Base-by-base conservation (phyloP, 148 eudicot genomes). In the Heliosperma pusillum region DNA sequence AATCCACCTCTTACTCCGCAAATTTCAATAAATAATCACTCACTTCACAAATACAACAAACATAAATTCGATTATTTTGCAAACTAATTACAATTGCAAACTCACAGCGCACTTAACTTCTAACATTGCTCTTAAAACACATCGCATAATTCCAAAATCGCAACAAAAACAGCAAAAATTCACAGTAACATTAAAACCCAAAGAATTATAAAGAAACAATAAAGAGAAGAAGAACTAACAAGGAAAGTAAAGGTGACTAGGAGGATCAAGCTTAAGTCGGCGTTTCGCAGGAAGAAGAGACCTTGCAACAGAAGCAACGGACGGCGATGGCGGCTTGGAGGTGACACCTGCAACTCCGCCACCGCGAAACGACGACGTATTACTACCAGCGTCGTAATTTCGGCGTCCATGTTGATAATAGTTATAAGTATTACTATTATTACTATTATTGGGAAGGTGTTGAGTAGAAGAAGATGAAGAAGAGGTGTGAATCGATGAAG, bases 211-310 rank as follows among this genome's bases (percentile, higher is more conserved):
- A 59, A 59, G 27, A n/a, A 26, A 21, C 9, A 11, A 10, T 5
- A 26, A 2, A 11, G 20, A 45, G 22, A 1, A 1, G 21, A 53
- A 56, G 1, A 33, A 76, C 87, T 55, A 65, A 93, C 98, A 85
- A 9, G 96, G 92, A 74, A 93, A 93, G 79, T 83, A 89, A n/a
- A 93, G 90, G 44, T 87, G 84, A 67, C 60, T 85, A 8, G 96
- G 78, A n/a, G 98, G 98, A 88, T 93, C 98, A 67, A 93, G 88
- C 55, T 82, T 82, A 40, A 93, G 86, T 0, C 98, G 85, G 4
- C 97, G 90, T 45, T 87, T 78, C 12, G 85, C 77, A 12, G 93
- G 96, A 19, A 93, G 82, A 3, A 93, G 29, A 67, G 92, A 88
- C 80, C 87, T 82, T 4, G 93, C 93, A 26, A 89, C 89, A 10